Percentiles rank a stretch among this genome's conserved stretches.
Conservation (phyloP, 1,139 yeast genomes). For the Yamadazyma friedrichii region DNA sequence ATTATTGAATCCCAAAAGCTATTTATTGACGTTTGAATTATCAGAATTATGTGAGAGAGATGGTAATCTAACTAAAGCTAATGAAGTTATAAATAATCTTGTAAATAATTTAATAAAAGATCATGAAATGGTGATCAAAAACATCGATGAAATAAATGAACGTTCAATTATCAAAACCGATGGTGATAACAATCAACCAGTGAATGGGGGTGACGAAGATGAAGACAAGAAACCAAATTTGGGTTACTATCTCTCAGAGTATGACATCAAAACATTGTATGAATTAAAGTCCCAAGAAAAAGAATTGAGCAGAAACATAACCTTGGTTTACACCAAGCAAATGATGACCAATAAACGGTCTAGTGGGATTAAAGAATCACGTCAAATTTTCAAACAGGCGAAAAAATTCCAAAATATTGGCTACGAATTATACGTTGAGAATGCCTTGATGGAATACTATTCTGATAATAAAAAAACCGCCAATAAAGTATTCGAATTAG, state of each 20-base stretch:
- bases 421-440: conserved; percentile 75
- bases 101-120: conserved; percentile 40
- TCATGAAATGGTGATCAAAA: conserved; percentile 23
- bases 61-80: conserved; percentile 51
- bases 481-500: conserved; percentile 75
- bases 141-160: conserved; percentile 26
- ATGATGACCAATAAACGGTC: conserved; percentile 63
- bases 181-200: conserved; percentile 12
- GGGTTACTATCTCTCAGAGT: conserved; percentile 22
- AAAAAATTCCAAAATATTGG: conserved; percentile 54
- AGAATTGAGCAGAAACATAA: conserved; percentile 36
- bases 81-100: conserved; percentile 48
- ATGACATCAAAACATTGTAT: conserved; percentile 26
- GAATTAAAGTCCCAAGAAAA: conserved; percentile 20
- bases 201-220: conserved; percentile 17
- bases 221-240: conserved; percentile 12
- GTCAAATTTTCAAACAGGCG: conserved; percentile 63
- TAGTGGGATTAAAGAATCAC: conserved; percentile 70
- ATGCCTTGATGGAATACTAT: conserved; percentile 79
- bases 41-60: conserved; percentile 71
- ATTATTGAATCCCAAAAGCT: conserved; percentile 68
- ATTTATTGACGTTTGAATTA: conserved; percentile 62
- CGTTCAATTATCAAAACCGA: conserved; percentile 9
- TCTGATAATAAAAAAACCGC: conserved; percentile 69
- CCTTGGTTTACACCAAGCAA: conserved; percentile 52